Conservation (phyloP, 2,329 filamentous ascomycete genomes). For the Orbilia brochopaga region DNA sequence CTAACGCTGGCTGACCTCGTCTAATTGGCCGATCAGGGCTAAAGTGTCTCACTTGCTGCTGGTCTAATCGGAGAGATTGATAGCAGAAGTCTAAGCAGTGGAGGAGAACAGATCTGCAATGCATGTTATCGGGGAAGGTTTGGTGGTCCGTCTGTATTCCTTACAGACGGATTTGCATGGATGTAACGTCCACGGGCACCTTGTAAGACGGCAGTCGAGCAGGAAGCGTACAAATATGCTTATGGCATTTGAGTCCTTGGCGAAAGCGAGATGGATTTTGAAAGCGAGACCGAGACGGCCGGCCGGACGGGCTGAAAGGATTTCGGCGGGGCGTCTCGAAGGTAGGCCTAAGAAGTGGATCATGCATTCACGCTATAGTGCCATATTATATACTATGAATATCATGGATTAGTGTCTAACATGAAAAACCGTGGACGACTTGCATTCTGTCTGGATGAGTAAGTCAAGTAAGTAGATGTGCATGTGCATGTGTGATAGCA, state of each 20-base stretch:
- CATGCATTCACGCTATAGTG: background rate
- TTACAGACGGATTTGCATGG: background rate
- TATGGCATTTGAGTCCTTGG: background rate
- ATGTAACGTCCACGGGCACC: background rate
- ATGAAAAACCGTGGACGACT: background rate
- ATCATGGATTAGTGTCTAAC: background rate
- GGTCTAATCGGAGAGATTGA: conserved; percentile 49
- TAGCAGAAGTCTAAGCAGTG: conserved; percentile 22
- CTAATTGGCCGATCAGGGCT: conserved; percentile 50
- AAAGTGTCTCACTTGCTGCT: conserved; percentile 46
- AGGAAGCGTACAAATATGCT: background rate
- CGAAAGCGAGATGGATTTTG: background rate
- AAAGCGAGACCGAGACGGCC: background rate
- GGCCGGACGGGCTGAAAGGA: background rate
- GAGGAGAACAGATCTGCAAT: conserved; percentile 47
- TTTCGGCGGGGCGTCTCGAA: background rate
- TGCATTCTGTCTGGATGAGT: background rate
- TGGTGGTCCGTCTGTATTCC: conserved; percentile 13
- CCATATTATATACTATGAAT: background rate
- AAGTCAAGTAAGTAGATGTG: background rate
- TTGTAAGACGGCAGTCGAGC: background rate
- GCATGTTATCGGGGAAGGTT: conserved; percentile 42
- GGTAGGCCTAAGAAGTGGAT: background rate
- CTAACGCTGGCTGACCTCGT: conserved; percentile 46
- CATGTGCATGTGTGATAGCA: no score